Conservation (phyloP, 192 early-diverging fungal species). For the Umbelopsis isabellina region DNA sequence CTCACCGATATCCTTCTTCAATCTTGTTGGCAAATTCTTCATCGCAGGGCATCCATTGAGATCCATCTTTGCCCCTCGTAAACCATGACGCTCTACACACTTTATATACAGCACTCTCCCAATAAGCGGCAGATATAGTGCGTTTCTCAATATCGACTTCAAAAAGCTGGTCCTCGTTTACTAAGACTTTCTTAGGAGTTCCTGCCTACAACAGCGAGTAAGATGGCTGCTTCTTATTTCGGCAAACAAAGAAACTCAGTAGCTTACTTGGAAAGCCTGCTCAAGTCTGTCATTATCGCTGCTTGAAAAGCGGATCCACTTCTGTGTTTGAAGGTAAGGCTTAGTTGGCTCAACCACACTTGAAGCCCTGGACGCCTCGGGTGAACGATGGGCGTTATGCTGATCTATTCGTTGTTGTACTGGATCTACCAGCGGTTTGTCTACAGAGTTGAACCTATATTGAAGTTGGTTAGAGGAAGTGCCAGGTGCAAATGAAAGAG, state of each 20-base stretch:
- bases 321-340: conserved; percentile 34
- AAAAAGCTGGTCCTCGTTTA: conserved; percentile 71
- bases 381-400: not conserved
- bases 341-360: conserved; percentile 25
- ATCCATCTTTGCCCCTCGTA: conserved; percentile 48
- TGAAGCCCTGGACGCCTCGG: not conserved
- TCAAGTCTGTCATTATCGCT: conserved; percentile 48
- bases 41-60: conserved; percentile 70
- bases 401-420: conserved; percentile 4
- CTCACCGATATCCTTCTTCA: conserved; percentile 69
- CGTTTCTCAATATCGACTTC: conserved; percentile 69
- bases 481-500: not conserved
- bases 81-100: conserved; percentile 78
- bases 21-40: conserved; percentile 72
- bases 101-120: conserved; percentile 72
- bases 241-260: conserved; percentile 23
- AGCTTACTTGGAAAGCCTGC: conserved; percentile 36
- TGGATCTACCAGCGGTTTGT: conserved; percentile 23
- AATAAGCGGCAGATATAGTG: conserved; percentile 62
- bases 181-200: conserved; percentile 46
- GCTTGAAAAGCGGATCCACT: conserved; percentile 47
- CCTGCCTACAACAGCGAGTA: conserved; percentile 24
- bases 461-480: not conserved
- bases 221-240: conserved; percentile 5
- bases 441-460: conserved; percentile 28